Percentiles rank a stretch among this genome's conserved stretches.
phyloP scores from a whole-genome alignment of 139 green algal genomes.

The Monoraphidium neglectum region DNA sequence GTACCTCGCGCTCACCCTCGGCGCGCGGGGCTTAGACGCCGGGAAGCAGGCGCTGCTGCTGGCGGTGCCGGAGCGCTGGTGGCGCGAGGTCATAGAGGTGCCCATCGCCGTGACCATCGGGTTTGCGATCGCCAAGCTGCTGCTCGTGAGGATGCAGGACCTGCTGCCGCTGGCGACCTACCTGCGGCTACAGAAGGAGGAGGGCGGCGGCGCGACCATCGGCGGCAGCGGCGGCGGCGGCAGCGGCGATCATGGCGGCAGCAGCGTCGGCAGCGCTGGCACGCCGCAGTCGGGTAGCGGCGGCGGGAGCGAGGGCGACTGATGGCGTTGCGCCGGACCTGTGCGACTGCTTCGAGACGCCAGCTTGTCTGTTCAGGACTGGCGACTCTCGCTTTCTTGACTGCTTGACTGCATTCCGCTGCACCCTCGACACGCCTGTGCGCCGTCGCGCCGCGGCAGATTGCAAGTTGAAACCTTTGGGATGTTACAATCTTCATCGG shows the following conservation, averaged over 20 bases:
- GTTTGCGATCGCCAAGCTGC: slow-evolving; percentile 42
- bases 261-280: too few species aligned
- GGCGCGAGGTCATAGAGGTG: slow-evolving; percentile 58
- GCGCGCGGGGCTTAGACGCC: slow-evolving; percentile 21
- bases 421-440: too few species aligned
- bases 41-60: slow-evolving; percentile 29
- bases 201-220: not conserved
- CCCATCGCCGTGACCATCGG: slow-evolving; percentile 32
- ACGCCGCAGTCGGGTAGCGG: not conserved
- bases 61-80: slow-evolving; percentile 42
- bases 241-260: not conserved
- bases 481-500: too few species aligned
- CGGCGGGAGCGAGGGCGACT: not conserved
- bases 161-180: slow-evolving; percentile 42
- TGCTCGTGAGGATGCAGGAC: slow-evolving; percentile 45
- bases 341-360: not conserved
- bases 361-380: not conserved
- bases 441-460: too few species aligned
- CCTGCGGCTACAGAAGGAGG: slow-evolving; percentile 11
- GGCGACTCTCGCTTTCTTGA: not conserved
- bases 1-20: slow-evolving; percentile 37
- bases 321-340: not conserved
- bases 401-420: not conserved
- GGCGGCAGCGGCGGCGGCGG: slow-evolving; percentile 1
- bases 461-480: too few species aligned